A percentile compares a stretch with the other conserved stretches of the same genome.
phyloP scores from a whole-genome alignment of 352 stramenopile genomes.

The Phytophthora crassamura region DNA sequence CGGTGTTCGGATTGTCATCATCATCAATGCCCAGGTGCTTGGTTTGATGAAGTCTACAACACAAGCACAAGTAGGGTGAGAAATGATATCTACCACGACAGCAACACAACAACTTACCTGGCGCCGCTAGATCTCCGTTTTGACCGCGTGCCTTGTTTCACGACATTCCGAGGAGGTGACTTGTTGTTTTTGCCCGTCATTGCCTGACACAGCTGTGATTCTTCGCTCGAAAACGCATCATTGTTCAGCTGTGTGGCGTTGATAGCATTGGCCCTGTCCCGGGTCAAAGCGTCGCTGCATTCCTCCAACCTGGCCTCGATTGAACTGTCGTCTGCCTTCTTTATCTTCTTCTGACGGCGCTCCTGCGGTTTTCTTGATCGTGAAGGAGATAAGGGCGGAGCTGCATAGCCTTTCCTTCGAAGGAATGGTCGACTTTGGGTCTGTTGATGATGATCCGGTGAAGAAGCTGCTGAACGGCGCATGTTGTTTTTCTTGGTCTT shows the following conservation, averaged over 20 bases:
- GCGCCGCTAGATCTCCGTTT: conserved; percentile 37
- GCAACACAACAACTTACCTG: conserved; percentile 26
- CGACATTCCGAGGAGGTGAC: conserved; percentile 1
- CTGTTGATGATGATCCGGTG: background rate
- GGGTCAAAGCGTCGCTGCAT: background rate
- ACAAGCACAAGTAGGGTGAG: background rate
- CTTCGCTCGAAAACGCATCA: too few species aligned
- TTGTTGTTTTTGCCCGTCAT: too few species aligned
- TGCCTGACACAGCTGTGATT: too few species aligned
- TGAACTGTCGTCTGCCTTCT: background rate
- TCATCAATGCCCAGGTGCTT: conserved; percentile 15
- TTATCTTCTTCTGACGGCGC: conserved; percentile 1
- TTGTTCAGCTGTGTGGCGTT: too few species aligned
- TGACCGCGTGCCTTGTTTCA: conserved; percentile 23
- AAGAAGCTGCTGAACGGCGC: background rate
- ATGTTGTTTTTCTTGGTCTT: conserved; percentile 21
- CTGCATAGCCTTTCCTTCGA: conserved; percentile 11
- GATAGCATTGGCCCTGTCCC: too few species aligned
- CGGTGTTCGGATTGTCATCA: background rate
- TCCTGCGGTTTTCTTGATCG: conserved; percentile 13
- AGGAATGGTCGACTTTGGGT: conserved; percentile 5
- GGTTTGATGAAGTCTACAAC: conserved; percentile 21
- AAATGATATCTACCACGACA: background rate
- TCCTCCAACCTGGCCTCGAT: background rate
- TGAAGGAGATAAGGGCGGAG: conserved; percentile 10